phyloP scores from a whole-genome alignment of 371 early-diverging fungal genomes.

The Blakeslea trispora region DNA sequence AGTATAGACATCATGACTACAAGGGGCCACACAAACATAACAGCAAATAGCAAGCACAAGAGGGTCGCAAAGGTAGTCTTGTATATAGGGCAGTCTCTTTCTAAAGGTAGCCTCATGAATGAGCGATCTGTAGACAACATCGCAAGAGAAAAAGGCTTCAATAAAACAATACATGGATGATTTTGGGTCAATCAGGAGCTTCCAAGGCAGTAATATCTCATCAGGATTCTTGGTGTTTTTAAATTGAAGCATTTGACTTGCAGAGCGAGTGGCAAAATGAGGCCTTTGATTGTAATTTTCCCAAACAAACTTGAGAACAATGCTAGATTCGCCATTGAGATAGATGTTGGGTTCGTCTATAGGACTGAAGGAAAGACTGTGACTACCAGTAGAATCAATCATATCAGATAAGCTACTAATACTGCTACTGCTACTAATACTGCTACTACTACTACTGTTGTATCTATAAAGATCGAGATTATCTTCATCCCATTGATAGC shows the following conservation, averaged over 20 bases:
- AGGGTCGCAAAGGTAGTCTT: constrained; percentile 8
- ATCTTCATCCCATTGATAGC: background rate
- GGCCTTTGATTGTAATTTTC: background rate
- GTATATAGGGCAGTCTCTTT: background rate
- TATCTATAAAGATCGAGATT: background rate
- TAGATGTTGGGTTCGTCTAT: background rate
- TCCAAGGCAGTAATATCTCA: background rate
- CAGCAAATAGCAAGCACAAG: constrained; percentile 14
- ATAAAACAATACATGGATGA: constrained; percentile 1
- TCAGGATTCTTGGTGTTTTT: background rate
- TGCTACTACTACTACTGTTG: constrained; percentile 1
- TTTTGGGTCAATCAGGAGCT: background rate
- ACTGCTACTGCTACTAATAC: constrained; percentile 3
- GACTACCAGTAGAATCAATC: background rate
- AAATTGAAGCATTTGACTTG: background rate
- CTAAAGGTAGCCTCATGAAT: constrained; percentile 18
- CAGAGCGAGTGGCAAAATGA: background rate
- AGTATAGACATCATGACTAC: constrained; percentile 4
- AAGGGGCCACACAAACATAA: constrained; percentile 14
- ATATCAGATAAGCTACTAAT: background rate
- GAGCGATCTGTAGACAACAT: constrained; percentile 5
- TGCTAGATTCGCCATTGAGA: background rate
- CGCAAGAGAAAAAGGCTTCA: constrained; percentile 16
- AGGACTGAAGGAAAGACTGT: too few species aligned
- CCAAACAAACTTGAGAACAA: background rate